Percentiles rank a stretch among this genome's conserved stretches.
Evolutionary conservation across 148 eudicot genomes (phyloP).

Genomic region (Nepenthes mirabilis): DNA sequence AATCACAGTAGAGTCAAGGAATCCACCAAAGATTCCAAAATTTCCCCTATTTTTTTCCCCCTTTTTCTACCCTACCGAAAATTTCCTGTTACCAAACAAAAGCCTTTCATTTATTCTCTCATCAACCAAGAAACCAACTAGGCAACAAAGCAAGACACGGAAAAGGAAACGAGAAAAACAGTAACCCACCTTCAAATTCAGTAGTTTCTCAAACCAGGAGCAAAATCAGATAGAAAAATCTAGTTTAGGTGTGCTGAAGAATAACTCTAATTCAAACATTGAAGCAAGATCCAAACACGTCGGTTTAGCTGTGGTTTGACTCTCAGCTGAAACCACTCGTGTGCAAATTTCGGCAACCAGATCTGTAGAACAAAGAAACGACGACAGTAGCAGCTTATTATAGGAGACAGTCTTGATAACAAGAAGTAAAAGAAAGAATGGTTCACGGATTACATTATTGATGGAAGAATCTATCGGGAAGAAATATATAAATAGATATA

Average conservation of each 20-base stretch:
- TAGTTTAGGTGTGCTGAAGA: constrained; percentile 5
- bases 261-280: neutral
- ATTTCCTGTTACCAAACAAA: constrained; percentile 6
- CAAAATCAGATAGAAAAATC: constrained; percentile 8
- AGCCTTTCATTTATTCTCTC: constrained; percentile 3
- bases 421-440: neutral
- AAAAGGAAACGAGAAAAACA: constrained; percentile 5
- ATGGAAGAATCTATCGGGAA: neutral
- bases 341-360: neutral
- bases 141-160: constrained; percentile 6
- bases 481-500: neutral
- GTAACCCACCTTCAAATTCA: constrained; percentile 6
- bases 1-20: constrained; percentile 20
- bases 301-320: constrained; percentile 4
- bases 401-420: neutral
- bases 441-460: constrained; percentile 4
- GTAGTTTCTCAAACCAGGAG: neutral
- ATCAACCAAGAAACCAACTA: constrained; percentile 12
- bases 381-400: neutral
- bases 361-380: neutral
- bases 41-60: no score
- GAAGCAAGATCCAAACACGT: constrained; percentile 3
- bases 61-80: constrained; percentile 8
- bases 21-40: constrained; percentile 2
- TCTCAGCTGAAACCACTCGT: neutral